phyloP scores from a whole-genome alignment of 2,329 filamentous ascomycete species.

The Kalmusia sp. region DNA sequence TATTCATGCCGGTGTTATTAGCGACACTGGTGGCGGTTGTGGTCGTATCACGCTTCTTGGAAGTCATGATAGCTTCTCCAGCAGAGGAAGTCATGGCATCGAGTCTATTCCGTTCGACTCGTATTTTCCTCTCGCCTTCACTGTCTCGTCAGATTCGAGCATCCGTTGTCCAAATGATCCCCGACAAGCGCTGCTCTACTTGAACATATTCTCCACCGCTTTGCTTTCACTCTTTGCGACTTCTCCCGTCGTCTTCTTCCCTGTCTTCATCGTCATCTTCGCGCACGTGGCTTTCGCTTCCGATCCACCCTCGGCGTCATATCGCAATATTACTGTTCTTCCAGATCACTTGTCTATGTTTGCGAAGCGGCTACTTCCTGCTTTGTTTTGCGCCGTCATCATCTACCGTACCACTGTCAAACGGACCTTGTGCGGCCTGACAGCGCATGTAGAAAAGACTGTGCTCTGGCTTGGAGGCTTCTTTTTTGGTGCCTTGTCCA shows the following conservation, averaged over 20 bases:
- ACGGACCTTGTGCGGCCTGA: slow-evolving; percentile 73
- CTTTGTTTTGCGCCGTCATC: slow-evolving; percentile 83
- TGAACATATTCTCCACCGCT: slow-evolving; percentile 78
- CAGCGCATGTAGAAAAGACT: slow-evolving; percentile 85
- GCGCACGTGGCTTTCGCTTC: slow-evolving; percentile 88
- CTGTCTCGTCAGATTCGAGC: slow-evolving; percentile 70
- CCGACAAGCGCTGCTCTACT: slow-evolving; percentile 78
- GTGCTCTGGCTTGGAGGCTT: slow-evolving; percentile 86
- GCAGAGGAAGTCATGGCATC: slow-evolving; percentile 73
- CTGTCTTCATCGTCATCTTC: slow-evolving; percentile 80
- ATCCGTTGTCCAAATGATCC: slow-evolving; percentile 73
- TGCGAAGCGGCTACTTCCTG: slow-evolving; percentile 82
- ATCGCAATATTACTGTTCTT: slow-evolving; percentile 53
- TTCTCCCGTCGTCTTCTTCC: slow-evolving; percentile 80
- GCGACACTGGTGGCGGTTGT: slow-evolving; percentile 75
- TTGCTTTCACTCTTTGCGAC: slow-evolving; percentile 79
- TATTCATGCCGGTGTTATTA: slow-evolving; percentile 80
- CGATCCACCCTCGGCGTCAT: slow-evolving; percentile 75
- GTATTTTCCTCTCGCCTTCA: slow-evolving; percentile 85
- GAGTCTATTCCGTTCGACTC: slow-evolving; percentile 80
- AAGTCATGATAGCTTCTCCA: slow-evolving; percentile 66
- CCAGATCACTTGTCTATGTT: slow-evolving; percentile 63
- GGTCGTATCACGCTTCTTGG: slow-evolving; percentile 79
- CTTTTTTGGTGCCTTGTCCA: slow-evolving; percentile 90
- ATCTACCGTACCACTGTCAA: slow-evolving; percentile 84